These are phyloP conservation scores for Crithidia mellificae DNA, from an alignment of 208 protist species.

Conservation along the genomic window DNA sequence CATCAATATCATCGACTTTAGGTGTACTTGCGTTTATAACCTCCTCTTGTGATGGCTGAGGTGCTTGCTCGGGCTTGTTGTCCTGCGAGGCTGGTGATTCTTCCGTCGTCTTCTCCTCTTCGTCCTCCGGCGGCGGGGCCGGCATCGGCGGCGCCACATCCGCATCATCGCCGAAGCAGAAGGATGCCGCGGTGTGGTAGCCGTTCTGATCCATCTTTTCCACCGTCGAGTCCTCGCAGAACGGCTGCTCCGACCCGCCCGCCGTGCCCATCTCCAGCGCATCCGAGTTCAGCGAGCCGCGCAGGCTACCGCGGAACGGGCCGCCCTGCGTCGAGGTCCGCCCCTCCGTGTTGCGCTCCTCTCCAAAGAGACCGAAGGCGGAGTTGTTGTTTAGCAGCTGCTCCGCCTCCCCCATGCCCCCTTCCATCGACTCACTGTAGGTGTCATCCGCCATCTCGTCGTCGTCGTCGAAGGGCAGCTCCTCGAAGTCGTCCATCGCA, in stretches of 20 bases:
- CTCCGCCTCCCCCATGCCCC: neutral
- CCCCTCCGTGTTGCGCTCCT: neutral
- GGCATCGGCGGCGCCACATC: neutral
- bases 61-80: no score
- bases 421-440: slow-evolving; percentile 1
- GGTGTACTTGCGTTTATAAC: neutral
- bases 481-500: neutral
- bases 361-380: slow-evolving; percentile 12
- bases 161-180: slow-evolving; percentile 13
- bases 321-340: neutral
- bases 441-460: slow-evolving; percentile 2
- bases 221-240: neutral
- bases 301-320: neutral
- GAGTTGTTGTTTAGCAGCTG: slow-evolving; percentile 16
- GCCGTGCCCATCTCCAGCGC: neutral
- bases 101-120: neutral
- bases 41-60: no score
- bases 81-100: no score
- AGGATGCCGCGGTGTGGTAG: slow-evolving; percentile 28
- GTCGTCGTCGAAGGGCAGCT: slow-evolving; percentile 10
- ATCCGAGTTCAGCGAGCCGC: neutral
- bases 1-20: neutral
- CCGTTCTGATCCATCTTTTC: slow-evolving; percentile 1
- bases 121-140: neutral
- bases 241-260: neutral